Percentiles rank a stretch among this genome's conserved stretches.
Conservation (phyloP, 1,284 basidiomycete genomes). For the Ceratobasidium sp. region DNA sequence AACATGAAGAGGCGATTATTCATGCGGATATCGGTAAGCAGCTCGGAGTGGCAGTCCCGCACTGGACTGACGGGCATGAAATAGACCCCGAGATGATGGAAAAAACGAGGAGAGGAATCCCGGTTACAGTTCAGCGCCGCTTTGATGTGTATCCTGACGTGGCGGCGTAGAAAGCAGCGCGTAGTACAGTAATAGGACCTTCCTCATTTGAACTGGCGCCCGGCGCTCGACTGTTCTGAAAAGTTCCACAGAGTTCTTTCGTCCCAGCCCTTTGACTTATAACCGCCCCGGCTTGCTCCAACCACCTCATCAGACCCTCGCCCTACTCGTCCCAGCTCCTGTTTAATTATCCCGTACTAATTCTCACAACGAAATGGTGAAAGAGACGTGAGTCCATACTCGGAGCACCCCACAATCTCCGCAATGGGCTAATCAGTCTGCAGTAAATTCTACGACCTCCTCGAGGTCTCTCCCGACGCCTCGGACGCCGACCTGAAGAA, state of each 20-base stretch:
- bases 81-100: conserved; percentile 79
- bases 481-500: conserved; percentile 91
- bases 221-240: conserved; percentile 37
- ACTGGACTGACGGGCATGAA: conserved; percentile 30
- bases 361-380: conserved; percentile 56
- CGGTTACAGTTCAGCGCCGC: conserved; percentile 88
- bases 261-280: conserved; percentile 35
- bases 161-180: conserved; percentile 26
- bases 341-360: conserved; percentile 31
- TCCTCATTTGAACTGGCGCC: conserved; percentile 37
- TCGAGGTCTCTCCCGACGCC: conserved; percentile 83
- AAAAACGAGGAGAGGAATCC: conserved; percentile 83
- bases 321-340: neutral
- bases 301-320: conserved; percentile 18
- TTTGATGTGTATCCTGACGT: conserved; percentile 94
- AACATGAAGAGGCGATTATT: conserved; percentile 85
- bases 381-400: conserved; percentile 58
- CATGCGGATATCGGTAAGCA: conserved; percentile 84
- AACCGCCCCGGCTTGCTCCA: conserved; percentile 23
- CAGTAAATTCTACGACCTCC: conserved; percentile 92
- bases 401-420: neutral
- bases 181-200: conserved; percentile 3
- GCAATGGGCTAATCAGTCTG: neutral
- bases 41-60: conserved; percentile 9
- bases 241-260: conserved; percentile 40